Base-by-base conservation (phyloP, 2,329 filamentous ascomycete genomes). In the Verticillium nubilum region DNA sequence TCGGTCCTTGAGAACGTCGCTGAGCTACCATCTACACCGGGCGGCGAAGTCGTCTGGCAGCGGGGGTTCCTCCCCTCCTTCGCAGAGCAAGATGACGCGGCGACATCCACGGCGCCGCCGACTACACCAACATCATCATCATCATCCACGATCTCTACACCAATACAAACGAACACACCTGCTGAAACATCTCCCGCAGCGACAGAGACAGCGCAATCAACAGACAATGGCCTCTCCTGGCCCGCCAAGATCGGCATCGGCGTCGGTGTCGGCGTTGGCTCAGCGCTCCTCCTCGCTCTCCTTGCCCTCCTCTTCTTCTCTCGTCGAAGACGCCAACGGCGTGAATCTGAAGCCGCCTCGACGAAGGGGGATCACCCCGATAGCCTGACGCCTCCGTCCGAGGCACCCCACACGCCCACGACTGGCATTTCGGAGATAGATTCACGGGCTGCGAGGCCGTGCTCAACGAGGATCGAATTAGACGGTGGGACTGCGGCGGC, bases 11-110 rank as follows among this genome's bases (percentile, higher is more conserved):
- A 59, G 2, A 66, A 67, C 57, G 42, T 68, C 9, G 70, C 67
- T 9, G 63, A 60, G n/a, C 65, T 74, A 29, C 71, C 71, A 9
- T 60, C 60, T 1, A 54, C 60, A 0, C 29, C 62, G 1, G 68
- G 68, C 26, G 68, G 65, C 2, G 69, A 66, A 56, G 68, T 73
- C 15, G 58, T 63, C 33, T 67, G 63, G 62, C 62, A 66, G 54
- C 61, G 65, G n/a, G 67, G 66, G 27, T 60, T 64, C 31, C 62
- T 67, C 9, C 69, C 69, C 15, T 66, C 63, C 12, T 60, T 54
- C 6, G 52, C 58, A 4, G 52, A 54, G 19, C 0, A 35, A 26
- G 35, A 54, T 50, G 13, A 50, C 35, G 12, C 42, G n/a, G 17
- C 42, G 2, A 47, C 42, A 12, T 47, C 42, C 5, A 47, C 42